Conservation (phyloP, 2,329 filamentous ascomycete species). For the Colletotrichum sp. region DNA sequence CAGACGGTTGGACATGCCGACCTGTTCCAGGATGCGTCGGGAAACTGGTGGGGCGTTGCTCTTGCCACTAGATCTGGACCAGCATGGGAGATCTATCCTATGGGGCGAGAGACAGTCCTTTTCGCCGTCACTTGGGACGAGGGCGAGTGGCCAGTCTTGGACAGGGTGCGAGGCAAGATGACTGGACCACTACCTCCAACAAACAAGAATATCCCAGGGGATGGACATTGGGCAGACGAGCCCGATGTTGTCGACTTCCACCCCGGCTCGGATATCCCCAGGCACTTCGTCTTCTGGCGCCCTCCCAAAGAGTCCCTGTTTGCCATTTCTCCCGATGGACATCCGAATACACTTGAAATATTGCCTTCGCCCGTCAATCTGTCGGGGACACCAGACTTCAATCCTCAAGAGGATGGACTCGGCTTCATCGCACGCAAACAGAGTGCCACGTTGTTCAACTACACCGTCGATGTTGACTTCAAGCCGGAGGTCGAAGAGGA, state of each 20-base stretch:
- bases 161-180: conserved; percentile 49
- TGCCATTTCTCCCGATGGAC: conserved; percentile 37
- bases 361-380: conserved; percentile 24
- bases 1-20: conserved; percentile 51
- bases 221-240: conserved; percentile 45
- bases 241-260: conserved; percentile 52
- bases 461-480: conserved; percentile 51
- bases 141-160: conserved; percentile 52
- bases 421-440: conserved; percentile 60
- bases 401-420: conserved; percentile 44
- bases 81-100: conserved; percentile 48
- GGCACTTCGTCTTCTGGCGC: conserved; percentile 52
- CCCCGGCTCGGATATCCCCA: conserved; percentile 39
- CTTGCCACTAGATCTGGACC: conserved; percentile 51
- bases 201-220: conserved; percentile 36
- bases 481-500: conserved; percentile 39
- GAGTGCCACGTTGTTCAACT: conserved; percentile 60
- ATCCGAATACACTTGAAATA: conserved; percentile 38
- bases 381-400: conserved; percentile 31
- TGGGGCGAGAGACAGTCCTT: conserved; percentile 60
- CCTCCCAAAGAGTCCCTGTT: conserved; percentile 44
- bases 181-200: conserved; percentile 40
- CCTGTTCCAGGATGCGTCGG: conserved; percentile 46
- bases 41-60: conserved; percentile 58
- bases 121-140: conserved; percentile 53